A percentile compares a stretch with the other conserved stretches of the same genome.
These are phyloP conservation scores for Melastoma malabathricum DNA, from an alignment of 345 rosid genomes.

Conservation along the genomic window DNA sequence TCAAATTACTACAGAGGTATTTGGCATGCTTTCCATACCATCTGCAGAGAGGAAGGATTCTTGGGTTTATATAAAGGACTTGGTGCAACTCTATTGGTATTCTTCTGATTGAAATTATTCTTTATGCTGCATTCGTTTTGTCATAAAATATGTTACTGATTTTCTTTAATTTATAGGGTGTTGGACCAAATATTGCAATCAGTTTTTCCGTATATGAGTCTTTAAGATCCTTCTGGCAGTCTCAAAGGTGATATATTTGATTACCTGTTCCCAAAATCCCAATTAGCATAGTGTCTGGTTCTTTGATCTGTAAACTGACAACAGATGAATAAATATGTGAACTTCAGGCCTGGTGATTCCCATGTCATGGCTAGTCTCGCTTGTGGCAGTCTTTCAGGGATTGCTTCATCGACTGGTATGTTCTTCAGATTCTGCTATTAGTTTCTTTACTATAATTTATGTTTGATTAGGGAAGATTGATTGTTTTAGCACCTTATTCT, in stretches of 20 bases:
- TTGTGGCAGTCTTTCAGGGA: constrained; percentile 91
- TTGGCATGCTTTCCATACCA: constrained; percentile 58
- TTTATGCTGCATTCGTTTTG: constrained; percentile 4
- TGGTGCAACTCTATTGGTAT: constrained; percentile 89
- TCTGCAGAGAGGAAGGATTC: constrained; percentile 72
- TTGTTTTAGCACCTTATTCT: too few species aligned
- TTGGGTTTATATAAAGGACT: constrained; percentile 90
- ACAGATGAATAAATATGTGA: constrained; percentile 4
- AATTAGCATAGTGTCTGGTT: neutral
- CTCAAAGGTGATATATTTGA: constrained; percentile 34
- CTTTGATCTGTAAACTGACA: neutral
- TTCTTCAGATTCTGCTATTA: neutral
- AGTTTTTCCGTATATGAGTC: constrained; percentile 73
- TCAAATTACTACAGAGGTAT: constrained; percentile 73
- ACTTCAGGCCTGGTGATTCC: constrained; percentile 62
- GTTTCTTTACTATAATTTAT: neutral
- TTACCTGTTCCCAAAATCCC: constrained; percentile 1
- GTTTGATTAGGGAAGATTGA: too few species aligned
- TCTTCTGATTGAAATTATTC: neutral
- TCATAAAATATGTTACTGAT: constrained; percentile 7
- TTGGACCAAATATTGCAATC: constrained; percentile 88
- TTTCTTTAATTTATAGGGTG: constrained; percentile 34
- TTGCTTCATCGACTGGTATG: constrained; percentile 85
- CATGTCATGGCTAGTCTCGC: constrained; percentile 44
- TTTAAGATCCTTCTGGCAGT: constrained; percentile 57